Base-by-base conservation (phyloP, 2,329 filamentous ascomycete species). In the Iodosphaeria phyllophila region DNA sequence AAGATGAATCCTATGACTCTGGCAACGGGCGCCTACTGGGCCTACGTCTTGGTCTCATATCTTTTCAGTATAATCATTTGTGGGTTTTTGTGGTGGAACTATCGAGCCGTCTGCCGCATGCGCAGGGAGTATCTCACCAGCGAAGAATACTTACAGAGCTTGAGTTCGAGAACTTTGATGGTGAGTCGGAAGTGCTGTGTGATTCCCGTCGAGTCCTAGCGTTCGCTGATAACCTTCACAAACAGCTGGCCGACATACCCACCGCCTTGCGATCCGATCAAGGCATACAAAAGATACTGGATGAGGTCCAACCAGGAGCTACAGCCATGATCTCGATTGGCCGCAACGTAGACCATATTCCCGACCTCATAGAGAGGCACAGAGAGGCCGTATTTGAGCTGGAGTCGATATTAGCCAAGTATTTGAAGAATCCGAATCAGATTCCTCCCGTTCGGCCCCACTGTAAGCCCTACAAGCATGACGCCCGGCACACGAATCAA, bases 31-130 rank as follows among this genome's bases (percentile, higher is more conserved):
- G 50, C 58, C 0, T 59, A 68, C 15, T 75, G 69, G 70, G 63
- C 55, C 0, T 58, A 67, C 31, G 61, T 72, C 5, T 48, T 67
- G 6, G 53, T 68, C 21, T 60, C 63, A 0, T 76, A 64, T 54
- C 32, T 71, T 1, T 78, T 83, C 43, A 74, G 86, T 44, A 44
- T 74, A n/a, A 62, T 82, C 12, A 61, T 93, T 9, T 72, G 67
- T 29, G 74, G 62, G 27, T 92, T 91, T 37, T 52, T 98, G 15
- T 98, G 83, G 83, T 74, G 64, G 55, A 95, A 92, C 41, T 95
- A 95, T 47, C 63, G 64, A 16, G 74, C 69, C 23, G 63, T 98
- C 12, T 50, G 71, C 10, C 52, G 56, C 17, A 51, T 98, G 34
- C 67, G 84, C 32, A 68, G 79, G 30, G 54, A 65, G 20, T 93